Percentiles rank a stretch among this genome's conserved stretches.
Conservation (phyloP, 2,329 filamentous ascomycete genomes). For the Trichoderma cornu-damae region DNA sequence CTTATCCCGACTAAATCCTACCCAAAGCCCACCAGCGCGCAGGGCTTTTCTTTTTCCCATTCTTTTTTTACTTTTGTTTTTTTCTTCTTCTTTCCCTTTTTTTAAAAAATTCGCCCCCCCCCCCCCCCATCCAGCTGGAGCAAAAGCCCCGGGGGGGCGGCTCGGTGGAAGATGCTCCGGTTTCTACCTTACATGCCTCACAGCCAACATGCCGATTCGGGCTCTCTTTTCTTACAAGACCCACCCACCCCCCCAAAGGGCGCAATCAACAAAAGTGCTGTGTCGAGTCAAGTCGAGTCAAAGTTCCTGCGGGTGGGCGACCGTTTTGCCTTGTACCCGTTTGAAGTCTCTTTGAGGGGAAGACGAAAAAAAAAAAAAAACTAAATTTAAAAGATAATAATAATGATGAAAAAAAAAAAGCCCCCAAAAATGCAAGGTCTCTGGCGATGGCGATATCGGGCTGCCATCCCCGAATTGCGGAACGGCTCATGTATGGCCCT, state of each 20-base stretch:
- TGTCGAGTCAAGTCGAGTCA: too few relatives aligned
- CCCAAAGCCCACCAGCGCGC: too few relatives aligned
- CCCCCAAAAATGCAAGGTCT: too few relatives aligned
- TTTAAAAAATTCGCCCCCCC: too few relatives aligned
- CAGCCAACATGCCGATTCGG: background rate
- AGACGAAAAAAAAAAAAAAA: background rate
- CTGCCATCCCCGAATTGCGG: background rate
- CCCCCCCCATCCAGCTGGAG: background rate
- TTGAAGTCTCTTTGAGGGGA: background rate
- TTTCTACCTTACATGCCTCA: background rate
- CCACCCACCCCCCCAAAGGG: background rate
- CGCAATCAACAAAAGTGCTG: too few relatives aligned
- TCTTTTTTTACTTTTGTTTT: too few relatives aligned
- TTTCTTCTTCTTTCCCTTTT: background rate
- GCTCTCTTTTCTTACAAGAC: background rate
- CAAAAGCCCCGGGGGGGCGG: background rate
- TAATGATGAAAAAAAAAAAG: too few relatives aligned
- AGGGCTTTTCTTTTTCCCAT: too few relatives aligned
- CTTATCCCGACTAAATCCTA: background rate
- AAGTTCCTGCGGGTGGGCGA: too few relatives aligned
- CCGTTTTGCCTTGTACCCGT: background rate
- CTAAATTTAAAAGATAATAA: too few relatives aligned
- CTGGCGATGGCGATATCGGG: conserved; percentile 12
- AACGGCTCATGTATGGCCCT: background rate
- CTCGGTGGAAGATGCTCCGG: conserved; percentile 13